Base-by-base conservation (phyloP, 1,284 basidiomycete genomes). In the Fomes fomentarius region DNA sequence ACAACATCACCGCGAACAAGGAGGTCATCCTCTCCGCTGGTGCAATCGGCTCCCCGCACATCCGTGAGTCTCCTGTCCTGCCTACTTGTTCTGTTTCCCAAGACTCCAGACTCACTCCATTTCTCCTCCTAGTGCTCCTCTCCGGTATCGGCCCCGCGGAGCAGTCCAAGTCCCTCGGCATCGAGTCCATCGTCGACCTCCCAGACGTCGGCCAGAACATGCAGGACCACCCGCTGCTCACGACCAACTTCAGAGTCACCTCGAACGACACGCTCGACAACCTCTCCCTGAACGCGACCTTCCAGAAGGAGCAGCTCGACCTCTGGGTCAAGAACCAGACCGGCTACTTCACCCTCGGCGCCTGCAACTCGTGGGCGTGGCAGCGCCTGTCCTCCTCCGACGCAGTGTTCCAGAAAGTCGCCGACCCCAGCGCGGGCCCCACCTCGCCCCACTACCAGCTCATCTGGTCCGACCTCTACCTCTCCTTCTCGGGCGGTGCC, bases 191-290 rank as follows among this genome's bases (percentile, higher is more conserved):
- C 12, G 65, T 71, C 26, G 61, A 75, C 53, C 61, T 72, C 7
- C 69, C 71, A 10, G 71, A 67, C 21, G 74, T 76, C 21, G 74
- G 74, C 7, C 44, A 66, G 51, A 47, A 65, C 14, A 56, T 80
- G 12, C 67, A 67, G 47, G 78, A 79, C 61, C 77, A 79, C 61
- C 54, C 59, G 25, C 17, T 60, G 7, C 38, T 66, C 15, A 42
- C 58, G 8, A 51, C 47, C 24, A 45, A 51, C 25, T 67, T 46
- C 46, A n/a, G 38, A 15, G 60, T 59, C 25, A 60, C 52, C 49
- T 44, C 57, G 25, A 59, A 49, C 24, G 49, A 57, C 37, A 60
- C 60, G n/a, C 39, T 55, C 15, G 62, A 57, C 28, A 28, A 57
- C 25, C 34, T 60, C 34, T 37, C 28, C 28, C 47, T 47, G 2